Conservation (phyloP, 176 grass and related monocot genomes). For the Raddia guianensis region DNA sequence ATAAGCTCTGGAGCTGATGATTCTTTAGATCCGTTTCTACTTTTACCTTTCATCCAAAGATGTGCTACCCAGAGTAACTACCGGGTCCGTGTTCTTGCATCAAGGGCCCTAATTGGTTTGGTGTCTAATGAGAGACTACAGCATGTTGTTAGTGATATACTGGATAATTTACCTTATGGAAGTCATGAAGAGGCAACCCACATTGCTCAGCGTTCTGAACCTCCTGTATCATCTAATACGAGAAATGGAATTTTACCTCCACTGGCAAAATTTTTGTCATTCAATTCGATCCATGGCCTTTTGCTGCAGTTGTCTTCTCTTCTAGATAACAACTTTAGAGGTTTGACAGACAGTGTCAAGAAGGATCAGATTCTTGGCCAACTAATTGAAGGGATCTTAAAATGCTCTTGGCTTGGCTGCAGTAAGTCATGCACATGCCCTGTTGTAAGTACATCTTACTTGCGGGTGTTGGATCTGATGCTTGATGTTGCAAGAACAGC, state of each 20-base stretch:
- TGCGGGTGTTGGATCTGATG: slow-evolving; percentile 74
- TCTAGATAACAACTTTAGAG: slow-evolving; percentile 76
- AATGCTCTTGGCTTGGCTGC: slow-evolving; percentile 81
- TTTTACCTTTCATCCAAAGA: slow-evolving; percentile 86
- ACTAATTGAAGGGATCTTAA: slow-evolving; percentile 61
- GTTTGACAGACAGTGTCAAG: slow-evolving; percentile 52
- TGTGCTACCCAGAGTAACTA: slow-evolving; percentile 95
- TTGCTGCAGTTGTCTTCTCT: slow-evolving; percentile 84
- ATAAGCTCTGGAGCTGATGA: slow-evolving; percentile 73
- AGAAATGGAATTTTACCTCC: slow-evolving; percentile 45
- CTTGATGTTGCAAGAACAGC: slow-evolving; percentile 66
- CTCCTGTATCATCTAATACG: slow-evolving; percentile 35
- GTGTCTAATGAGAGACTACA: slow-evolving; percentile 86
- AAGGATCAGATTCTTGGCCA: slow-evolving; percentile 85
- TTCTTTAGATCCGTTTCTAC: slow-evolving; percentile 84
- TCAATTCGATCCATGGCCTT: slow-evolving; percentile 91
- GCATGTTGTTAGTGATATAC: slow-evolving; percentile 61
- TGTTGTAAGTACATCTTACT: slow-evolving; percentile 72
- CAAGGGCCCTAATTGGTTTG: slow-evolving; percentile 83
- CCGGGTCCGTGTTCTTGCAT: slow-evolving; percentile 82
- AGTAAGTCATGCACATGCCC: slow-evolving; percentile 65
- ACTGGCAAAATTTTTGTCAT: slow-evolving; percentile 42
- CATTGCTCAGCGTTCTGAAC: slow-evolving; percentile 28
- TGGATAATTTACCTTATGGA: slow-evolving; percentile 61
- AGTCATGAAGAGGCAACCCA: slow-evolving; percentile 27